These are phyloP conservation scores for Eucalyptus guilfoylei DNA, from an alignment of 345 rosid genomes.

Conservation along the genomic window DNA sequence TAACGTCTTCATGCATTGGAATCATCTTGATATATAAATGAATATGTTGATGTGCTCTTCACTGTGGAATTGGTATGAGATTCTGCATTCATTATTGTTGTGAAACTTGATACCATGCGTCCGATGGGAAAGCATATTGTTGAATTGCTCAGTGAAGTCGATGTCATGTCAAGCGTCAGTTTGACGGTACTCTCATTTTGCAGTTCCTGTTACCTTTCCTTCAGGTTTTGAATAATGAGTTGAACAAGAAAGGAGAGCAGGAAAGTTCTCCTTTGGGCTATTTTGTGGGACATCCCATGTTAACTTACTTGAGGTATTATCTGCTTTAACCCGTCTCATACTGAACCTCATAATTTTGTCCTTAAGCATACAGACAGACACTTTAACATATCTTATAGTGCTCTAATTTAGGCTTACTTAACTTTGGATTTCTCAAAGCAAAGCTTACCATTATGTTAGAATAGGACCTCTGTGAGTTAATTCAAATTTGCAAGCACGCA, in stretches of 20 bases:
- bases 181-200: background rate
- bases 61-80: background rate
- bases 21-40: background rate
- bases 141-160: background rate
- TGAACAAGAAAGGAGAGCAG: background rate
- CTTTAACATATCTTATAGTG: too few relatives aligned
- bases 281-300: background rate
- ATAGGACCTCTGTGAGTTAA: too few relatives aligned
- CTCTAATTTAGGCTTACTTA: accelerated
- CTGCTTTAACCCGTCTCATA: too few relatives aligned
- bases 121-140: background rate
- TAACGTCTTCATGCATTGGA: background rate
- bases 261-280: background rate
- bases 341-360: too few relatives aligned
- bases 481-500: too few relatives aligned
- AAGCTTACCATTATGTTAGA: too few relatives aligned
- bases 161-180: background rate
- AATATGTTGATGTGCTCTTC: background rate
- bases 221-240: background rate
- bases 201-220: background rate
- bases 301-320: too few relatives aligned
- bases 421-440: too few relatives aligned
- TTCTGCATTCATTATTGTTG: background rate
- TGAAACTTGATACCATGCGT: background rate
- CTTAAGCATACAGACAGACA: too few relatives aligned